These are phyloP conservation scores for Penicillium hesseltinei DNA, from an alignment of 2,329 filamentous ascomycete genomes.

Conservation along the genomic window DNA sequence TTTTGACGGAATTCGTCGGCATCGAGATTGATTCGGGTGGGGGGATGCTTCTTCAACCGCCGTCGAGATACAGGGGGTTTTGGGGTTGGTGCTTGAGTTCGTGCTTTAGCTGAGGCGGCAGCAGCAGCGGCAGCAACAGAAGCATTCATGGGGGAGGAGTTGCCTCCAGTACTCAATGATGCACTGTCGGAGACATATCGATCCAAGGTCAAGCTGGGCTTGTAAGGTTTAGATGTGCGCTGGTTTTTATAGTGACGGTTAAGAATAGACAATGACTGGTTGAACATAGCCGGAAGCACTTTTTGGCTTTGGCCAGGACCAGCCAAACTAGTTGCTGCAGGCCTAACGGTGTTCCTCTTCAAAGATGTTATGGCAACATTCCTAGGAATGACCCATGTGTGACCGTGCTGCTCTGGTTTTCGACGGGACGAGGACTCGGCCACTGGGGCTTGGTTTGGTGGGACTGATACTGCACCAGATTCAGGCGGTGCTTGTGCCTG, in stretches of 20 bases:
- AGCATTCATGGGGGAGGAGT: conserved; percentile 2
- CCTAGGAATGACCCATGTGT: conserved; percentile 37
- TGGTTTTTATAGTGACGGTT: conserved; percentile 31
- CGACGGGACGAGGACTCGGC: background rate
- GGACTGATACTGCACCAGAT: conserved; percentile 1
- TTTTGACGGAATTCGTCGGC: conserved; percentile 37
- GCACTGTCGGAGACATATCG: conserved; percentile 34
- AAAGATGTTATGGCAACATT: conserved; percentile 39
- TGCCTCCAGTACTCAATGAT: background rate
- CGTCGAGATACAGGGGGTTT: conserved; percentile 18
- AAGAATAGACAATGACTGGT: conserved; percentile 33
- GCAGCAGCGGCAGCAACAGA: background rate
- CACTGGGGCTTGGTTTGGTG: background rate
- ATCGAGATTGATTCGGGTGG: conserved; percentile 49
- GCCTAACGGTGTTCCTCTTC: conserved; percentile 34
- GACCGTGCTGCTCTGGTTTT: conserved; percentile 21
- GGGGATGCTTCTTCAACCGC: conserved; percentile 37
- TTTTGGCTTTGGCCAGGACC: conserved; percentile 13
- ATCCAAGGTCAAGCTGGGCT: conserved; percentile 33
- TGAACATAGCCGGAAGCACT: conserved; percentile 28
- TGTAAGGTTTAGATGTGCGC: conserved; percentile 13
- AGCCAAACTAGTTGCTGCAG: conserved; percentile 34
- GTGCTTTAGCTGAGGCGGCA: background rate
- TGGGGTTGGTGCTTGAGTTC: background rate
- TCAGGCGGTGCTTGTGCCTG: background rate